Percentiles rank a stretch among this genome's conserved stretches.
phyloP scores from a whole-genome alignment of 108 stramenopile species.

The Bacterosira constricta region DNA sequence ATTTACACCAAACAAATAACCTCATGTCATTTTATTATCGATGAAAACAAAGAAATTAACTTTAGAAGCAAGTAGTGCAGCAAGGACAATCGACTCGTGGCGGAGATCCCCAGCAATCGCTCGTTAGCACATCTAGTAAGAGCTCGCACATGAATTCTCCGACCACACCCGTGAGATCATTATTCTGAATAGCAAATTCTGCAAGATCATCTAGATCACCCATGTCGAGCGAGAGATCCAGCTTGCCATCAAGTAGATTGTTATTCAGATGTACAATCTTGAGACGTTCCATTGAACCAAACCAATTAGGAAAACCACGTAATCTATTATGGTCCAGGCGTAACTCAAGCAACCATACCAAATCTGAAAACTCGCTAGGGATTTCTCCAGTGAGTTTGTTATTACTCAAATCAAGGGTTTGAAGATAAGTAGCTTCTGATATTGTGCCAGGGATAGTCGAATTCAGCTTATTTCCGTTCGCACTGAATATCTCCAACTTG shows the following conservation, averaged over 20 bases:
- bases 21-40: not conserved
- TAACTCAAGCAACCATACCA: constrained; percentile 27
- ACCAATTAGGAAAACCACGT: constrained; percentile 26
- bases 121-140: constrained; percentile 30
- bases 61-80: not conserved
- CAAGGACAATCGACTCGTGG: constrained; percentile 30
- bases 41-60: not conserved
- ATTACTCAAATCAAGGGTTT: constrained; percentile 30
- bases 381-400: constrained; percentile 47
- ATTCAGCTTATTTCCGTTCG: constrained; percentile 36
- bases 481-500: constrained; percentile 42
- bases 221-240: constrained; percentile 17
- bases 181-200: constrained; percentile 43
- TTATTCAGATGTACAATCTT: constrained; percentile 40
- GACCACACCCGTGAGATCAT: constrained; percentile 27
- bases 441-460: constrained; percentile 36
- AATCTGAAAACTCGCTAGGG: constrained; percentile 16
- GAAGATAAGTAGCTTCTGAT: constrained; percentile 30
- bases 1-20: too few relatives aligned
- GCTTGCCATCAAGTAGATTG: constrained; percentile 36
- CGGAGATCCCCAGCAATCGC: constrained; percentile 47
- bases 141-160: constrained; percentile 40
- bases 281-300: constrained; percentile 32
- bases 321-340: constrained; percentile 42
- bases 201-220: constrained; percentile 25